These are phyloP conservation scores for Erythrophleum fordii DNA, from an alignment of 306 rosid genomes.

Conservation along the genomic window DNA sequence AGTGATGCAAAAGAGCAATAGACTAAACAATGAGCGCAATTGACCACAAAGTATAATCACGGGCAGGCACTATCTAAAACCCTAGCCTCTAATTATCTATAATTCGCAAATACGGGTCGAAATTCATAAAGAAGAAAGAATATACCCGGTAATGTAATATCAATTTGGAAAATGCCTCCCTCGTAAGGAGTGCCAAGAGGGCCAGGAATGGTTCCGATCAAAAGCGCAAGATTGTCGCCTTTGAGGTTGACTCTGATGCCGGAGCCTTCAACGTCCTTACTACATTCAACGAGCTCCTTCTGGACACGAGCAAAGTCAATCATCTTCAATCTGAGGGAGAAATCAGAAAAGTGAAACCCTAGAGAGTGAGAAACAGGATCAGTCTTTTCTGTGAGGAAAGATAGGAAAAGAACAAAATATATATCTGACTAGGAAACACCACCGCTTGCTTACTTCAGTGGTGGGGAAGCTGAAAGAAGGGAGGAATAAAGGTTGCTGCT, in stretches of 20 bases:
- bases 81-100: not conserved
- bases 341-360: slow-evolving; percentile 43
- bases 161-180: slow-evolving; percentile 90
- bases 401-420: not conserved
- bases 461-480: not conserved
- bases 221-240: slow-evolving; percentile 61
- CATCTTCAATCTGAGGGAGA: slow-evolving; percentile 53
- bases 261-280: slow-evolving; percentile 75
- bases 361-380: not conserved
- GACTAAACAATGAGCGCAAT: slow-evolving; percentile 9
- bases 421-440: not conserved
- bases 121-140: not conserved
- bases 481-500: not conserved
- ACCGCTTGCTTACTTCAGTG: slow-evolving; percentile 15
- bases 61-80: slow-evolving; percentile 17
- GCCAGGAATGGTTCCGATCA: slow-evolving; percentile 88
- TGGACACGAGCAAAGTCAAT: slow-evolving; percentile 93
- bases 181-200: slow-evolving; percentile 88
- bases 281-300: slow-evolving; percentile 95
- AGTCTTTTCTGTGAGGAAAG: not conserved
- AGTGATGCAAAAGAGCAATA: not conserved
- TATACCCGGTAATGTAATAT: slow-evolving; percentile 83
- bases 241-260: slow-evolving; percentile 82
- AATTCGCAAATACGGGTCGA: not conserved
- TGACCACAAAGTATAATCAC: not conserved